Percentiles rank a stretch among this genome's conserved stretches.
phyloP scores from a whole-genome alignment of 768 basidiomycete species.

The Amanita molliuscula region DNA sequence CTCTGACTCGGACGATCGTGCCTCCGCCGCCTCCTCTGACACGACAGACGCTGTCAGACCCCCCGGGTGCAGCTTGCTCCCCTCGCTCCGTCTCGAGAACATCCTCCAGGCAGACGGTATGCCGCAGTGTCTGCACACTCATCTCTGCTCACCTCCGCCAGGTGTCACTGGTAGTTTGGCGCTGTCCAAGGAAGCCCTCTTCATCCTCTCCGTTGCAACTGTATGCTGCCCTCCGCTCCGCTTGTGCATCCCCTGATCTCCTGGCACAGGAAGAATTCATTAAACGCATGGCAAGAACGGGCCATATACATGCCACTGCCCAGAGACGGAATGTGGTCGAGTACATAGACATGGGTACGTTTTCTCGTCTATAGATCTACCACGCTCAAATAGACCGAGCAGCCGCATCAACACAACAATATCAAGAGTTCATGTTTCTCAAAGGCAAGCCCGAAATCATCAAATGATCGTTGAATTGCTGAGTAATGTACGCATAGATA shows the following conservation, averaged over 20 bases:
- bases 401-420: constrained; percentile 52
- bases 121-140: constrained; percentile 11
- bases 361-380: neutral
- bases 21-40: constrained; percentile 13
- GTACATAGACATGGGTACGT: constrained; percentile 71
- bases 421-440: constrained; percentile 67
- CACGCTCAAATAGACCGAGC: constrained; percentile 1
- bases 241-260: constrained; percentile 5
- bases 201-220: constrained; percentile 66
- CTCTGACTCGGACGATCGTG: constrained; percentile 37
- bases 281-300: constrained; percentile 61
- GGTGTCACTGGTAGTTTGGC: constrained; percentile 52
- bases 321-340: constrained; percentile 49
- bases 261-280: constrained; percentile 72
- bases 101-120: constrained; percentile 73
- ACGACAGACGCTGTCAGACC: constrained; percentile 23
- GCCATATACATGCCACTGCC: constrained; percentile 51
- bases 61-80: constrained; percentile 60
- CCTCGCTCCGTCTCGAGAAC: constrained; percentile 57
- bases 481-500: constrained; percentile 32
- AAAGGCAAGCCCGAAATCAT: constrained; percentile 31
- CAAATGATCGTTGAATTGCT: neutral
- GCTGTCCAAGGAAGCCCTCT: constrained; percentile 68
- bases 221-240: constrained; percentile 26
- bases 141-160: constrained; percentile 15